These are phyloP conservation scores for Aspergillus sp. DNA, from an alignment of 2,329 filamentous ascomycete species.

Conservation along the genomic window DNA sequence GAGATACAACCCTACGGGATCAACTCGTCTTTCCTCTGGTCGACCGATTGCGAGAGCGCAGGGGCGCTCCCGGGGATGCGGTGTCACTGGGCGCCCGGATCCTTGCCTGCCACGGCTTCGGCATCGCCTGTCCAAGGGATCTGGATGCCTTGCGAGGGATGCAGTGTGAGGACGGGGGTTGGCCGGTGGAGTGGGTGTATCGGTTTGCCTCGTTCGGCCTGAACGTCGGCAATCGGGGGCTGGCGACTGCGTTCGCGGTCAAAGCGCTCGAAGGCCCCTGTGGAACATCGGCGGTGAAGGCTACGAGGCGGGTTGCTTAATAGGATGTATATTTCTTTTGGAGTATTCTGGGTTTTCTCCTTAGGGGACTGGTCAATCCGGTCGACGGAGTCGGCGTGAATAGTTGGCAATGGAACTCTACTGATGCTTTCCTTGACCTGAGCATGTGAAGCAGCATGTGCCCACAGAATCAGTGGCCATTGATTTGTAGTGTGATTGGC, in stretches of 20 bases:
- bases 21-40: background rate
- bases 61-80: background rate
- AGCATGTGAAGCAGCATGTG: too few relatives aligned
- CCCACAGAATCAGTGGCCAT: too few relatives aligned
- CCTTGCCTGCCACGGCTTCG: background rate
- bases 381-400: too few relatives aligned
- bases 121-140: background rate
- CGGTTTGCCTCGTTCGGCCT: background rate
- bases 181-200: slow-evolving; percentile 24
- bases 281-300: background rate
- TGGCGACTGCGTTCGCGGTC: slow-evolving; percentile 5
- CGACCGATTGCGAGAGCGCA: slow-evolving; percentile 3
- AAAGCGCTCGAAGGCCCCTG: background rate
- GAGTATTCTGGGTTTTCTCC: too few relatives aligned
- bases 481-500: too few relatives aligned
- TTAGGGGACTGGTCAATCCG: too few relatives aligned
- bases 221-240: background rate
- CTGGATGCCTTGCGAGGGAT: slow-evolving; percentile 22
- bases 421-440: too few relatives aligned
- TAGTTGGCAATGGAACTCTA: too few relatives aligned
- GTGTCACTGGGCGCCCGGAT: background rate
- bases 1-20: background rate
- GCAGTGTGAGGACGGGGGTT: slow-evolving; percentile 36
- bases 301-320: too few relatives aligned
- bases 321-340: too few relatives aligned